Conservation (phyloP, 768 basidiomycete species). For the Mycena galericulata region DNA sequence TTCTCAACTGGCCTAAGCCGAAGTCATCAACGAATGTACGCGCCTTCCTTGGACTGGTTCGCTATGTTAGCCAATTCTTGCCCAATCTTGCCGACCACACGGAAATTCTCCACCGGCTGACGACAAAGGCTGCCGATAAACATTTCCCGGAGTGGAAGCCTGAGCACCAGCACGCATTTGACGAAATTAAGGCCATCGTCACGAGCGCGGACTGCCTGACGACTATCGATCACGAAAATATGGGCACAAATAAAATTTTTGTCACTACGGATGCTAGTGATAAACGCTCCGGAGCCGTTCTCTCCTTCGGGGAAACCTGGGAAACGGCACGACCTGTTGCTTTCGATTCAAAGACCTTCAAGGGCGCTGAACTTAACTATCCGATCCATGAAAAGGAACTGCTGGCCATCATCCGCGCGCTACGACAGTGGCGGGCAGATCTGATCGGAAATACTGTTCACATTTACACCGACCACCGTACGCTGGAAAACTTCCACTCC, state of each 20-base stretch:
- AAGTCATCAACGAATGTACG: no score
- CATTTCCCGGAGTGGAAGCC: not conserved
- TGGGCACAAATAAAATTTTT: not conserved
- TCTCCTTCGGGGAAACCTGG: conserved; percentile 1
- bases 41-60: not conserved
- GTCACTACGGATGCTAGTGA: not conserved
- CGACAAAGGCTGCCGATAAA: not conserved
- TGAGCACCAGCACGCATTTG: not conserved
- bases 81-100: not conserved
- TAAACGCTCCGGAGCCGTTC: not conserved
- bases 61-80: not conserved
- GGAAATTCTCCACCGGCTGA: not conserved
- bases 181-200: not conserved
- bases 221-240: not conserved
- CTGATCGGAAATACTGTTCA: conserved; percentile 24
- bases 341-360: conserved; percentile 11
- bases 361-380: not conserved
- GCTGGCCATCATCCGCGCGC: not conserved
- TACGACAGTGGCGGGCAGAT: conserved; percentile 36
- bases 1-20: not conserved
- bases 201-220: not conserved
- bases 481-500: conserved; percentile 42
- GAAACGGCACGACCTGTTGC: not conserved
- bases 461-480: conserved; percentile 49
- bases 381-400: conserved; percentile 3